phyloP scores from a whole-genome alignment of 306 rosid species.

The Datisca glomerata region DNA sequence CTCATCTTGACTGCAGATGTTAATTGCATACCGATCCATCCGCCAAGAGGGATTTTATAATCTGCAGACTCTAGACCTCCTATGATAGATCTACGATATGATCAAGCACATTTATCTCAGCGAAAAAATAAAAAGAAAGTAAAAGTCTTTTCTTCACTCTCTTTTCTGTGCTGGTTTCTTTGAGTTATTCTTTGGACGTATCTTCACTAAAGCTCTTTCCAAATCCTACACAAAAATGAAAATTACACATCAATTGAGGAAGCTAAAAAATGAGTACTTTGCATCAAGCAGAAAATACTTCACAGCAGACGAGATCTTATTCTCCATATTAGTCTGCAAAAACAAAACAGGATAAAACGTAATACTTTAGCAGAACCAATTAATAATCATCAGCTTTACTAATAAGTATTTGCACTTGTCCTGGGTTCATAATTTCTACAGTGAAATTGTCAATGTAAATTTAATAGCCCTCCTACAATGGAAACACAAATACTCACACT shows the following conservation, averaged over 20 bases:
- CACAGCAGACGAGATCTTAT: no score
- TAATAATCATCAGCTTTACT: no score
- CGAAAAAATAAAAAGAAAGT: neutral
- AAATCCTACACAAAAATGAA: constrained; percentile 38
- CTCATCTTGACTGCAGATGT: neutral
- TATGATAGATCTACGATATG: neutral
- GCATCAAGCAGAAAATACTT: no score
- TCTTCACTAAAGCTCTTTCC: constrained; percentile 71
- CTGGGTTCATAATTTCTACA: neutral
- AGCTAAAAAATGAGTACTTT: no score
- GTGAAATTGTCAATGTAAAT: neutral
- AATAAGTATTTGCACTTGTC: neutral
- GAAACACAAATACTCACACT: no score
- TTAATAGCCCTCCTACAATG: neutral
- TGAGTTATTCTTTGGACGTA: constrained; percentile 75
- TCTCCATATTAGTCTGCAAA: no score
- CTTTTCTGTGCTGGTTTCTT: constrained; percentile 50
- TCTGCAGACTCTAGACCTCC: neutral
- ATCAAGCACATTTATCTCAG: neutral
- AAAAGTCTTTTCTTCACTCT: neutral
- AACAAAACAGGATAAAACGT: no score
- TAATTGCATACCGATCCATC: neutral
- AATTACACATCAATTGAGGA: no score
- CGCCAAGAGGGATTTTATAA: neutral
- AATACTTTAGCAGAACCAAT: no score